These are phyloP conservation scores for Dioscorea cayenensis DNA, from an alignment of 116 monocot species.

Conservation along the genomic window DNA sequence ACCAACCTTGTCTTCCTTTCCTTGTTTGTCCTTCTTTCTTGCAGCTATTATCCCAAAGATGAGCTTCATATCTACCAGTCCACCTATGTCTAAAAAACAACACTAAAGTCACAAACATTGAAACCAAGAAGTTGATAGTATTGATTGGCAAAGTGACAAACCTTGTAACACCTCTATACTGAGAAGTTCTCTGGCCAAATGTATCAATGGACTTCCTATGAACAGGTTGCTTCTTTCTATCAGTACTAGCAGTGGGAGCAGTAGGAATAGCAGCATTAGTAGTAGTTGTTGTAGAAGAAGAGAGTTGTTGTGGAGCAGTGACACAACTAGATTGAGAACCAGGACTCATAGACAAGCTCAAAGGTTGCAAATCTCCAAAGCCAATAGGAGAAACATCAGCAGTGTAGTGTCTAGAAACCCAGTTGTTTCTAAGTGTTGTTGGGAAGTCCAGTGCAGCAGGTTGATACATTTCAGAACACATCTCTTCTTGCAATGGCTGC, in stretches of 20 bases:
- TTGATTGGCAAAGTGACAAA: constrained; percentile 3
- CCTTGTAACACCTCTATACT: constrained; percentile 97
- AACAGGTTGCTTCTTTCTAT: constrained; percentile 62
- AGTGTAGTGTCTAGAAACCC: constrained; percentile 20
- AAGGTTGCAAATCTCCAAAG: constrained; percentile 43
- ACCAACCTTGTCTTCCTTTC: constrained; percentile 96
- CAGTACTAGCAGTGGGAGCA: background rate
- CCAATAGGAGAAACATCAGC: constrained; percentile 35
- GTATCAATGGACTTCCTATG: constrained; percentile 97
- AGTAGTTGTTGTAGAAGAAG: background rate
- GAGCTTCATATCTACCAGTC: constrained; percentile 99
- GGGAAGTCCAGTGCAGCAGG: constrained; percentile 23
- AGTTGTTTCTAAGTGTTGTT: constrained; percentile 40
- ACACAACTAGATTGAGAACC: constrained; percentile 72
- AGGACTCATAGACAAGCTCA: constrained; percentile 91
- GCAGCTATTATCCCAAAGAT: constrained; percentile 98
- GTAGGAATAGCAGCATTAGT: too few relatives aligned
- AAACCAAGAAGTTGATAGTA: background rate
- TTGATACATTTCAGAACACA: constrained; percentile 29
- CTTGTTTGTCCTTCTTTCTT: constrained; percentile 98
- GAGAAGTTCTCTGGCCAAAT: constrained; percentile 96
- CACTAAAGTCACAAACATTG: background rate
- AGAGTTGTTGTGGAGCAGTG: constrained; percentile 51
- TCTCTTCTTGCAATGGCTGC: constrained; percentile 34
- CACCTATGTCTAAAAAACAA: constrained; percentile 72